phyloP scores from a whole-genome alignment of 495 filamentous ascomycete genomes.

The Wilcoxina mikolae region DNA sequence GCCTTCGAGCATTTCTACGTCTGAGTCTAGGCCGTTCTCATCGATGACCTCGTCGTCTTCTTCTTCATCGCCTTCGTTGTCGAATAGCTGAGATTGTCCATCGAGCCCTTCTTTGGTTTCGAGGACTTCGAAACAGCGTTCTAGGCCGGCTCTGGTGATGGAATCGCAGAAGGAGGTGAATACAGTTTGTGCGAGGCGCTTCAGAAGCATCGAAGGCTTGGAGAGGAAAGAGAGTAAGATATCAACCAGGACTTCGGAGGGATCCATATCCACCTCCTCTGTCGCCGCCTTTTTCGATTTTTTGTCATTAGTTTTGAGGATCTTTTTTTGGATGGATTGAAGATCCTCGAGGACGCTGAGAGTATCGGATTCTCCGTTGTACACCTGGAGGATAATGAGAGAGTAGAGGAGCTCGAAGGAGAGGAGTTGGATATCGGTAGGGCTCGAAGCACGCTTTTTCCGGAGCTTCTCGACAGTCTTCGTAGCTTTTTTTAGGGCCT shows the following conservation, averaged over 20 bases:
- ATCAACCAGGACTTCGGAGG: slow-evolving; percentile 65
- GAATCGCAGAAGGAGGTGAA: slow-evolving; percentile 62
- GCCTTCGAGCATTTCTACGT: slow-evolving; percentile 22
- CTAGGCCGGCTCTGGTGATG: slow-evolving; percentile 55
- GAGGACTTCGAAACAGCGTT: slow-evolving; percentile 59
- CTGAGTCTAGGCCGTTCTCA: slow-evolving; percentile 28
- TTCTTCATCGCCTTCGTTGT: slow-evolving; percentile 50
- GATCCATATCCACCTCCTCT: slow-evolving; percentile 38
- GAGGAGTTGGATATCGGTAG: slow-evolving; percentile 33
- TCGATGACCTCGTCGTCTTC: slow-evolving; percentile 35
- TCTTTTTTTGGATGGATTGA: slow-evolving; percentile 51
- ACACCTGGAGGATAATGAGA: slow-evolving; percentile 74
- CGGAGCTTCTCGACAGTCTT: slow-evolving; percentile 53
- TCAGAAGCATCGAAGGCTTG: slow-evolving; percentile 68
- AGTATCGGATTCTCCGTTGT: slow-evolving; percentile 74
- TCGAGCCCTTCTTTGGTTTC: slow-evolving; percentile 63
- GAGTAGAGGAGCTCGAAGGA: slow-evolving; percentile 72
- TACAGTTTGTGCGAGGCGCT: slow-evolving; percentile 73
- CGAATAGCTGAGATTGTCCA: slow-evolving; percentile 78
- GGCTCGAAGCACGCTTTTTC: slow-evolving; percentile 35
- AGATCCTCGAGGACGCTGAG: slow-evolving; percentile 60
- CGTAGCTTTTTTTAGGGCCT: slow-evolving; percentile 46
- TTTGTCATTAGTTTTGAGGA: slow-evolving; percentile 16
- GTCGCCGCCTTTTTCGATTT: slow-evolving; percentile 15
- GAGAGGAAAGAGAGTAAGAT: slow-evolving; percentile 76